Percentiles rank a stretch among this genome's conserved stretches.
These are phyloP conservation scores for Ceratocystis ficicola DNA, from an alignment of 2,329 filamentous ascomycete species.

Conservation along the genomic window DNA sequence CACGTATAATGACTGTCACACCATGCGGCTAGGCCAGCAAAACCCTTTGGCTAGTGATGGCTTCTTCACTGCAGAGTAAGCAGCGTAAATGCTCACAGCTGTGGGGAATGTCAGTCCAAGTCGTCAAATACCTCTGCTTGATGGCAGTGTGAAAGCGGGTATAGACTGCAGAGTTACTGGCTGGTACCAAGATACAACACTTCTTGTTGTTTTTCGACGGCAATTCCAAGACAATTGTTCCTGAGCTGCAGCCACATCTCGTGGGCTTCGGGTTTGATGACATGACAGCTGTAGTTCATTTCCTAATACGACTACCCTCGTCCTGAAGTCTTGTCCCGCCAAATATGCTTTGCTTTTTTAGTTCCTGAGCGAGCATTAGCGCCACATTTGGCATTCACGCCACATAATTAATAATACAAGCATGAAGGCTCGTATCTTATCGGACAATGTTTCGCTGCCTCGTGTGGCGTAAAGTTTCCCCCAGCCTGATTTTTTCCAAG, in stretches of 20 bases:
- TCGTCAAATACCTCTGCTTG: too few relatives aligned
- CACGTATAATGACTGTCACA: too few relatives aligned
- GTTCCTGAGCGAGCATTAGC: background rate
- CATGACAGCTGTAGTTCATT: constrained; percentile 10
- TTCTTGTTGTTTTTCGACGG: background rate
- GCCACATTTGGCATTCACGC: background rate
- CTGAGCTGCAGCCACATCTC: constrained; percentile 7
- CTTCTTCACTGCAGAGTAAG: background rate
- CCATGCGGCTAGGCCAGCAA: too few relatives aligned
- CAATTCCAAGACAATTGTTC: constrained; percentile 2
- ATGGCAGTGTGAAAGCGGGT: too few relatives aligned
- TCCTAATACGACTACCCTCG: constrained; percentile 2
- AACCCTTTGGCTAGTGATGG: too few relatives aligned
- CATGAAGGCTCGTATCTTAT: constrained; percentile 1
- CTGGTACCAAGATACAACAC: too few relatives aligned
- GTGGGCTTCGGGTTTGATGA: background rate
- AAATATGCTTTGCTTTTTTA: background rate
- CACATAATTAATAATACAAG: background rate
- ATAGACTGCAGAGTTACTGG: too few relatives aligned
- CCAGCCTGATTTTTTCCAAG: constrained; percentile 7
- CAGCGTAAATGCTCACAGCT: too few relatives aligned
- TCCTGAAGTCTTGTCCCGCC: background rate
- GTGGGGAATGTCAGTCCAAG: too few relatives aligned
- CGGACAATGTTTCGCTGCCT: constrained; percentile 17
- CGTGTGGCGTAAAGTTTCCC: constrained; percentile 18